Percentiles rank a stretch among this genome's conserved stretches.
Conservation (phyloP, 371 early-diverging fungal species). For the Rhizomucor miehei region DNA sequence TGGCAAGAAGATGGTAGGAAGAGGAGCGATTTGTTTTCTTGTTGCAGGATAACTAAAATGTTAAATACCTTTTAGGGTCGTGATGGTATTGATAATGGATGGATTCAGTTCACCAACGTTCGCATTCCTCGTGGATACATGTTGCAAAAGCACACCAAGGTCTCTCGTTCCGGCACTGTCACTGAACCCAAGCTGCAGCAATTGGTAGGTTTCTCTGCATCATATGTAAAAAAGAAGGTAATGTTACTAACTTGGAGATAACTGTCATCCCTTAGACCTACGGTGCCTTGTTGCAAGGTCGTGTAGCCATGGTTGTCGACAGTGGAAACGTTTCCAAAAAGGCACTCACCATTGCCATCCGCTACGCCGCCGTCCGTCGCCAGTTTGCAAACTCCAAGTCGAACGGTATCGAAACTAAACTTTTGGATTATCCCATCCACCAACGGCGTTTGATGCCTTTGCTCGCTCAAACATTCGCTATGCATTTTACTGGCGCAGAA, state of each 20-base stretch:
- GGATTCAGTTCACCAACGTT: slow-evolving; percentile 81
- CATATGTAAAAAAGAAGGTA: background rate
- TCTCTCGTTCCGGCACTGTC: slow-evolving; percentile 72
- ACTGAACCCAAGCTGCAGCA: slow-evolving; percentile 61
- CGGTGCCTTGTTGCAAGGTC: slow-evolving; percentile 85
- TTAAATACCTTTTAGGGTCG: slow-evolving; percentile 61
- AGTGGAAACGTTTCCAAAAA: slow-evolving; percentile 87
- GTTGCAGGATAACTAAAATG: too few relatives aligned
- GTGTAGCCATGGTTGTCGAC: slow-evolving; percentile 89
- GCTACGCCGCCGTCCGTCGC: slow-evolving; percentile 90
- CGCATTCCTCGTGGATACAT: slow-evolving; percentile 79
- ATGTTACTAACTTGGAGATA: background rate
- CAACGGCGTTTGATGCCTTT: slow-evolving; percentile 91
- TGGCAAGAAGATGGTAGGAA: slow-evolving; percentile 65
- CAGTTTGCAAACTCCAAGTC: slow-evolving; percentile 67
- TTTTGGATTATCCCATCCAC: slow-evolving; percentile 90
- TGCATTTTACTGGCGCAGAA: slow-evolving; percentile 87
- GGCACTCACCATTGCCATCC: slow-evolving; percentile 86
- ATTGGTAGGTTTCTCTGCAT: slow-evolving; percentile 21
- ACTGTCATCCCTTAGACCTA: slow-evolving; percentile 64
- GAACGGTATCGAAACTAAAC: slow-evolving; percentile 74
- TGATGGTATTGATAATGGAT: slow-evolving; percentile 84
- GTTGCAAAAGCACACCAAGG: slow-evolving; percentile 94
- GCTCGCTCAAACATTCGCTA: slow-evolving; percentile 87
- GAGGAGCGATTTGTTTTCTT: too few relatives aligned